Conservation (phyloP, 2,329 filamentous ascomycete genomes). For the Colletotrichum endophyticum region DNA sequence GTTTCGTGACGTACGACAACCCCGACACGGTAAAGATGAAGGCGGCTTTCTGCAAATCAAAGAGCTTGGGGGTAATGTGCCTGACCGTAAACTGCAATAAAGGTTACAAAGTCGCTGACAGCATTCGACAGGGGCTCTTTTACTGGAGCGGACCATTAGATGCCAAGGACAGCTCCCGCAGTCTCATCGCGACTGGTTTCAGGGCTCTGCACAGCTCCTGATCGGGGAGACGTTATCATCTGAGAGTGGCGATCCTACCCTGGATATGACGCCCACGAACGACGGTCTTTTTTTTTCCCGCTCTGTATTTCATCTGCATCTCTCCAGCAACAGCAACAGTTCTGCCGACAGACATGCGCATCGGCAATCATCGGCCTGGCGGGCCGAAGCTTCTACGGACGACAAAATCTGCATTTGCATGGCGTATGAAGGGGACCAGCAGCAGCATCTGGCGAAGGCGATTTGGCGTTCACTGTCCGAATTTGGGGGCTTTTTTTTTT, state of each 20-base stretch:
- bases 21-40: conserved; percentile 78
- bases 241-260: background rate
- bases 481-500: background rate
- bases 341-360: background rate
- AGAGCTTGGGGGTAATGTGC: conserved; percentile 66
- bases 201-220: conserved; percentile 58
- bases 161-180: conserved; percentile 60
- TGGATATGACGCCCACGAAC: background rate
- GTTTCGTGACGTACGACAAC: conserved; percentile 82
- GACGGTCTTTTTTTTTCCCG: background rate
- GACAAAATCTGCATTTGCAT: conserved; percentile 4
- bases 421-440: background rate
- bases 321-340: background rate
- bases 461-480: background rate
- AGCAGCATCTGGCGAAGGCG: background rate
- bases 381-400: background rate
- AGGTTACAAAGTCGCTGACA: background rate
- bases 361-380: conserved; percentile 14
- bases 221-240: background rate
- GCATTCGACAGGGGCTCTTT: conserved; percentile 67
- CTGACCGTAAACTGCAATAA: background rate
- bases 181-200: conserved; percentile 64
- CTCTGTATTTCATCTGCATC: background rate
- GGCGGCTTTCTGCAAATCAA: conserved; percentile 74
- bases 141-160: conserved; percentile 84